Conservation (phyloP, 164 flowering plant species). For the Kingdonia uniflora region DNA sequence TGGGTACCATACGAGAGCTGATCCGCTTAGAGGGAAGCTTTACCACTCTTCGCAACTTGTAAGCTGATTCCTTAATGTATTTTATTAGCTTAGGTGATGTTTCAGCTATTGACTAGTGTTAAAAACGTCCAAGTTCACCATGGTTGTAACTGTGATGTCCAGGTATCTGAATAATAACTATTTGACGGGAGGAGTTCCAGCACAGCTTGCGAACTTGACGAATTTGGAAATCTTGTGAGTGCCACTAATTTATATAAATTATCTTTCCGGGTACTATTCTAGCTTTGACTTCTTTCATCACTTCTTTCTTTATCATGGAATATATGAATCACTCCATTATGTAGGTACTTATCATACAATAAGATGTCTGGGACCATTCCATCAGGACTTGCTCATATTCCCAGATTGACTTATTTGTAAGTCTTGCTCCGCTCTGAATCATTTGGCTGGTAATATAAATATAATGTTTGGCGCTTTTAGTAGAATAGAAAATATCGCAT, state of each 20-base stretch:
- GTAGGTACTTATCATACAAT: conserved; percentile 81
- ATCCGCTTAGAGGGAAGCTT: conserved; percentile 83
- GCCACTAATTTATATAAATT: not conserved
- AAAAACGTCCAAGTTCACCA: too few relatives aligned
- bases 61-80: conserved; percentile 19
- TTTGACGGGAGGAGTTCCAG: conserved; percentile 87
- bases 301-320: not conserved
- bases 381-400: conserved; percentile 60
- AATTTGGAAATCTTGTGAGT: conserved; percentile 87
- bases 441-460: too few relatives aligned
- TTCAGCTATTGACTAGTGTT: too few relatives aligned
- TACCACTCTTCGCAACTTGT: conserved; percentile 90
- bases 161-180: conserved; percentile 85
- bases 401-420: conserved; percentile 73
- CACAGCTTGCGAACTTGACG: conserved; percentile 82
- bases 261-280: not conserved
- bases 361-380: conserved; percentile 90
- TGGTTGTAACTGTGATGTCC: not conserved
- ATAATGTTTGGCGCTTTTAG: too few relatives aligned
- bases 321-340: not conserved
- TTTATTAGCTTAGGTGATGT: too few relatives aligned
- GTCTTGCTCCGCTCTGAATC: conserved; percentile 14
- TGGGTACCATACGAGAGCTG: conserved; percentile 91
- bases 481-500: too few relatives aligned
- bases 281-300: not conserved